phyloP scores from a whole-genome alignment of 2,329 filamentous ascomycete genomes.

The Cytospora schulzeri region DNA sequence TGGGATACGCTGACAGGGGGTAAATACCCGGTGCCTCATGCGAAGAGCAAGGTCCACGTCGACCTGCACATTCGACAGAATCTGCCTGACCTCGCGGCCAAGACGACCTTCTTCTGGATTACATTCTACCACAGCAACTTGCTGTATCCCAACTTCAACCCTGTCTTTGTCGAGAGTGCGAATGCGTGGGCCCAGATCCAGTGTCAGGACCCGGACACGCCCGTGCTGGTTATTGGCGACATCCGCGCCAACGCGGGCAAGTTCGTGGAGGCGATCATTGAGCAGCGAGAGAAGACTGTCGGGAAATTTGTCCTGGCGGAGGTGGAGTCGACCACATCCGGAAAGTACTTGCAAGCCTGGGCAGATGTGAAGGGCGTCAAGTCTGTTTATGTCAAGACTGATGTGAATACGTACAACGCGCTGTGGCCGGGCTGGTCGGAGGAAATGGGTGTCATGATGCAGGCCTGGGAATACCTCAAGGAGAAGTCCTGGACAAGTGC shows the following conservation, averaged over 20 bases:
- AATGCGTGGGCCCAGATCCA: constrained; percentile 36
- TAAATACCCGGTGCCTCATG: constrained; percentile 39
- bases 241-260: constrained; percentile 37
- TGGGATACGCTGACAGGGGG: constrained; percentile 35
- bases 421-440: neutral
- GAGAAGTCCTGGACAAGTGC: neutral
- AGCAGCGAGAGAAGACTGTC: constrained; percentile 35
- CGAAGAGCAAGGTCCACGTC: constrained; percentile 43
- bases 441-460: constrained; percentile 1
- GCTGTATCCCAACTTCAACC: constrained; percentile 28
- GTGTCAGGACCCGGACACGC: constrained; percentile 32
- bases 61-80: constrained; percentile 43
- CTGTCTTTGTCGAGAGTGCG: constrained; percentile 23
- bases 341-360: constrained; percentile 38
- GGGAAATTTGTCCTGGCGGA: constrained; percentile 37
- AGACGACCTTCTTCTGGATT: constrained; percentile 42
- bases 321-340: constrained; percentile 32
- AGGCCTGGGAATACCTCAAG: neutral
- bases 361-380: constrained; percentile 19
- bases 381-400: neutral
- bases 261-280: constrained; percentile 38
- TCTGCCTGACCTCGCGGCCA: constrained; percentile 33
- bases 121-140: constrained; percentile 22
- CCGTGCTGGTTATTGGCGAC: constrained; percentile 37
- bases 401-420: neutral